Base-by-base conservation (phyloP, 2,329 filamentous ascomycete genomes). In the Metarhizium album region DNA sequence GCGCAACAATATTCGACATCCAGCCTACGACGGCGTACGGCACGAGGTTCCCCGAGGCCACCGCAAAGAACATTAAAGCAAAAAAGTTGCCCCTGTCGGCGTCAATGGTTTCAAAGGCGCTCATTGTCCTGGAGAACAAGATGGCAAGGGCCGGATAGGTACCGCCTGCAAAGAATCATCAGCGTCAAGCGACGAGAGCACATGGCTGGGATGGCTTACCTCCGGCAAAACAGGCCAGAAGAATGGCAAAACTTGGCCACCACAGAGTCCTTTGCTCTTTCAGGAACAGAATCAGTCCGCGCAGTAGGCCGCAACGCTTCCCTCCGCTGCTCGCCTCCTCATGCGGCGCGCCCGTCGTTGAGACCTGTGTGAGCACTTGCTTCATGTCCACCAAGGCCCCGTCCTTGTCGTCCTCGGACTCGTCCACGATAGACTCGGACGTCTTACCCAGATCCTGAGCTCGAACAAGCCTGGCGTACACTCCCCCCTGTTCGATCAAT, bases 31-130 rank as follows among this genome's bases (percentile, higher is more conserved):
- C 52, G 29, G 63, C 64, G 48, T 79, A 79, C 3, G 67, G 62
- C 0, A 76, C 49, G 1, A 74, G 60, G 31, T 73, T 70, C 3
- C 63, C 72, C 9, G 73, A 60, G 1, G 77, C 76, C 16, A 78
- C 62, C 1, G 79, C 62, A 47, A 79, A 76, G 58, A 80, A 80
- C 75, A 80, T 79, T 46, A 77, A 67, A 0, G 74, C 66, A 60
- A 71, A 79, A 55, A 79, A 78, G 60, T 80, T 72, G 5, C 68
- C 73, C 23, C 59, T 57, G n/a, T 53, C 42, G 6, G 66, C 59
- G 18, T 69, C 62, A 3, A 61, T 38, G 0, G 55, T 43, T 43
- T 43, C 22, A 24, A 43, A 43, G 3, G 67, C 65, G 2, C 66
- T 60, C 62, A 73, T 67, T 14, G 69, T 67, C 33, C 60, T 64